phyloP scores from a whole-genome alignment of 495 filamentous ascomycete species.

The Barbatosphaeria neglecta region DNA sequence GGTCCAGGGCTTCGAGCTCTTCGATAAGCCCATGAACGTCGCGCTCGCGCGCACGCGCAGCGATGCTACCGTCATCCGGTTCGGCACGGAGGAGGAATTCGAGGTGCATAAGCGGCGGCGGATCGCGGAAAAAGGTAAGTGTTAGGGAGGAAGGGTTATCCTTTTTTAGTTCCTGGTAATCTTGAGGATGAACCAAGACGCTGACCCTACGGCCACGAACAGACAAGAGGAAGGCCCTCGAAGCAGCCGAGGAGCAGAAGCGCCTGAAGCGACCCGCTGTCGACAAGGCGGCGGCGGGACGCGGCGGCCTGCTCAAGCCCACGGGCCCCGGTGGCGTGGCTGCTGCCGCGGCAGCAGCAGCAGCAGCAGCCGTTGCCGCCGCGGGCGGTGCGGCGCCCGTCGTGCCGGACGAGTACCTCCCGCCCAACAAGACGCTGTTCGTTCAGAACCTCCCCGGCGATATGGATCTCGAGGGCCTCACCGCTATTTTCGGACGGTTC shows the following conservation, averaged over 20 bases:
- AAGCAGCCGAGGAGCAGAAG: conserved; percentile 71
- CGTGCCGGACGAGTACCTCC: conserved; percentile 92
- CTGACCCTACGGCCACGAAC: background rate
- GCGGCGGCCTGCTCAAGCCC: conserved; percentile 22
- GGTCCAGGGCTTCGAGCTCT: conserved; percentile 86
- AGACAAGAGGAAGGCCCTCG: conserved; percentile 89
- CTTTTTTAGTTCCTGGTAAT: background rate
- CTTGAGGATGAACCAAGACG: conserved; percentile 1
- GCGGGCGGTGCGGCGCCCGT: conserved; percentile 56
- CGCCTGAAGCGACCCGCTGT: conserved; percentile 64
- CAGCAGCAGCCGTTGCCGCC: conserved; percentile 72
- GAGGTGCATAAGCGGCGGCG: conserved; percentile 78
- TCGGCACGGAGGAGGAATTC: conserved; percentile 67
- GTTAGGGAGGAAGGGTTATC: too few species aligned
- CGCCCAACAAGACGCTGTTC: conserved; percentile 96
- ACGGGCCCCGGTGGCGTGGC: background rate
- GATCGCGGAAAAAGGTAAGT: conserved; percentile 80
- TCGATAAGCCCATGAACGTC: conserved; percentile 83
- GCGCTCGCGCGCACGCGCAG: conserved; percentile 77
- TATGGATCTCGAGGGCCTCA: conserved; percentile 67
- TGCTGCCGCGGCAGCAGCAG: conserved; percentile 53
- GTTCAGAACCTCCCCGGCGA: conserved; percentile 85
- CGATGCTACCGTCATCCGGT: conserved; percentile 70
- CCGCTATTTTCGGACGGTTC: conserved; percentile 73
- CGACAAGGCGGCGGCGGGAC: conserved; percentile 34